Percentiles rank a stretch among this genome's conserved stretches.
These are phyloP conservation scores for Candida tammaniensis DNA, from an alignment of 805 yeast genomes.

Conservation along the genomic window DNA sequence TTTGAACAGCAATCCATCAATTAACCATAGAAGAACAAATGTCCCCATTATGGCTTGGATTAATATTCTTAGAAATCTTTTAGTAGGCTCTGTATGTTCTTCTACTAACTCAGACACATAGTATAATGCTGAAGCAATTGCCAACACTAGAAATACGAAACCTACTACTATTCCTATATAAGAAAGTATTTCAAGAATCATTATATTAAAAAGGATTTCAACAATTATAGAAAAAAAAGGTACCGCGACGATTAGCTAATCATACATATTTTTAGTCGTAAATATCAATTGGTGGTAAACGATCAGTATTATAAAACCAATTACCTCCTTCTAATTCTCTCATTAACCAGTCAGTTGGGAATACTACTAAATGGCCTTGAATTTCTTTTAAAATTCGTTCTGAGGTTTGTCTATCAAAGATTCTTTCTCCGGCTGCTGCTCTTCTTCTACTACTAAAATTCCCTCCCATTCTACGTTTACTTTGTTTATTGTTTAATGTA, in stretches of 20 bases:
- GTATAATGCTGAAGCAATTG: slow-evolving; percentile 88
- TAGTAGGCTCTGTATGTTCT: slow-evolving; percentile 86
- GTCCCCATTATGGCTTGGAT: slow-evolving; percentile 60
- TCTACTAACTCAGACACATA: slow-evolving; percentile 90
- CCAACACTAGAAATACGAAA: slow-evolving; percentile 36
- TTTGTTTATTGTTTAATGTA: slow-evolving; percentile 2
- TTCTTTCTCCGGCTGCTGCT: slow-evolving; percentile 43
- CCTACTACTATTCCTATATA: slow-evolving; percentile 38
- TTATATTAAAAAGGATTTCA: too few relatives aligned
- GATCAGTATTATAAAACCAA: slow-evolving; percentile 93
- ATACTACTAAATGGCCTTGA: slow-evolving; percentile 85
- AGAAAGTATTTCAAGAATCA: slow-evolving; percentile 40
- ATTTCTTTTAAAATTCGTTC: slow-evolving; percentile 67
- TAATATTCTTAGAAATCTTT: slow-evolving; percentile 58
- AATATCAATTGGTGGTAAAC: slow-evolving; percentile 93
- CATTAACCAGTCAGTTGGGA: slow-evolving; percentile 88
- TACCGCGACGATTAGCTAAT: too few relatives aligned
- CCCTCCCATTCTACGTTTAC: slow-evolving; percentile 15
- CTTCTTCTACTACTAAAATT: slow-evolving; percentile 22
- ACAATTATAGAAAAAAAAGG: too few relatives aligned
- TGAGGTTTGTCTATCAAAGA: slow-evolving; percentile 74
- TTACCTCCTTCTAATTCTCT: slow-evolving; percentile 86
- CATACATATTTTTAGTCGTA: slow-evolving; percentile 70
- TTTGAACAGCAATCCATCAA: slow-evolving; percentile 79
- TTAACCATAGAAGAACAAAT: slow-evolving; percentile 55